These are phyloP conservation scores for Garcia nutans DNA, from an alignment of 345 rosid species.

Conservation along the genomic window DNA sequence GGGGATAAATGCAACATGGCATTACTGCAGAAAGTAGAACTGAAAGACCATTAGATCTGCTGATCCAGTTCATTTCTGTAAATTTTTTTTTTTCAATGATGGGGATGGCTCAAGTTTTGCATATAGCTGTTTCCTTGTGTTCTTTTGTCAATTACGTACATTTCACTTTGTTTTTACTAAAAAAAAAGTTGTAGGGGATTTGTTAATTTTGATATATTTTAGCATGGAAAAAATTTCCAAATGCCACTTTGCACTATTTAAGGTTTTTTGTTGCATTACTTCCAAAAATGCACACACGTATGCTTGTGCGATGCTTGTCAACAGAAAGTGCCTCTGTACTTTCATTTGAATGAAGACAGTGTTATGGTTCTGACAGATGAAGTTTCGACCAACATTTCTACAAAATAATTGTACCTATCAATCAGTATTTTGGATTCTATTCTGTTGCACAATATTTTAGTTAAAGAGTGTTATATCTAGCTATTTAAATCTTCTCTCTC, in stretches of 20 bases:
- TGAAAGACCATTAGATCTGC: no score
- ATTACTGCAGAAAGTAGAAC: no score
- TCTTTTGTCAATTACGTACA: no score
- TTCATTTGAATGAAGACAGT: neutral
- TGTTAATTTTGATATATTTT: no score
- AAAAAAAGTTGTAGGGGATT: no score
- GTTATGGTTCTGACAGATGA: neutral
- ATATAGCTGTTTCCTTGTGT: neutral
- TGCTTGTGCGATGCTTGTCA: no score
- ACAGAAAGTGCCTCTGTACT: neutral
- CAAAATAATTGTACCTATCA: neutral
- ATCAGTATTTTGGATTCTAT: no score
- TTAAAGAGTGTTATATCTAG: neutral
- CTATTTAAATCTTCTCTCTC: neutral
- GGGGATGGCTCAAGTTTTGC: neutral
- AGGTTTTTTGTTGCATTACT: no score
- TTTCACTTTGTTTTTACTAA: no score
- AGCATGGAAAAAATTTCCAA: no score
- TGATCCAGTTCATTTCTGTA: neutral
- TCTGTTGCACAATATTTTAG: neutral
- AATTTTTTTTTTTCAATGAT: neutral
- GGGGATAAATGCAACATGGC: no score
- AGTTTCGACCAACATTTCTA: neutral
- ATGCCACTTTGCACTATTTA: no score
- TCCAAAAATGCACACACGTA: neutral